Base-by-base conservation (phyloP, 73 alveolate genomes). In the Paramecium octaurelia region DNA sequence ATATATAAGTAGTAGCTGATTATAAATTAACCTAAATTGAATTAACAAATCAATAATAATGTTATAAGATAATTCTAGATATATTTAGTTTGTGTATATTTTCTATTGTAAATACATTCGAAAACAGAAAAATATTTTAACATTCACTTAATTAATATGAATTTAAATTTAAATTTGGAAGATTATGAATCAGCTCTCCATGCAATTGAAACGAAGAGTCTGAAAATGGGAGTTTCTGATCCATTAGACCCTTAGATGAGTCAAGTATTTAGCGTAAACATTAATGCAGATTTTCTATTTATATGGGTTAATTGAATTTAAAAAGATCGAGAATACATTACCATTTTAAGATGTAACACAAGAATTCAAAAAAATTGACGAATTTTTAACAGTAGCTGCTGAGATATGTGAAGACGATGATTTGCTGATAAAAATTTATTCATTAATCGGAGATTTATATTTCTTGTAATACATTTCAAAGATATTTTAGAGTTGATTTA, bases 231-330 rank as follows among this genome's bases (percentile, higher is more conserved):
- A 4, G 69, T 54, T 24, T 64, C 84, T 31, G 84, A 64, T 64
- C 84, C 84, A 6, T n/a, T 64, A 31, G 84, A 64, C 7, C 84
- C 84, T 64, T 31, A 34, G 27, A 64, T 64, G 84, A 64, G 84
- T 50, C 16, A 64, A 64, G 84, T 64, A 64, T 64, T 14, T 23
- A 12, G 27, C 14, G 9, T 48, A 20, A 54, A 18, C 16, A 54
- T 34, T 64, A 23, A 64, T 64, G 11, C 27, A 64, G 84, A 34
- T 64, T 64, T 64, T 64, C 29, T 64, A 64, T 64, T 24, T 64
- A 64, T 64, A 64, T 64, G 84, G 50, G 1, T 27, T 64, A 34
- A 64, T 64, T 64, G 84, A 27, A 31, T 64, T 64, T 27, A 64
- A 64, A 64, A 64, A 64, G 46, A 64, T 64, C 3, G 84, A 64